phyloP scores from a whole-genome alignment of 768 basidiomycete species.

The Podaxis pistillaris region DNA sequence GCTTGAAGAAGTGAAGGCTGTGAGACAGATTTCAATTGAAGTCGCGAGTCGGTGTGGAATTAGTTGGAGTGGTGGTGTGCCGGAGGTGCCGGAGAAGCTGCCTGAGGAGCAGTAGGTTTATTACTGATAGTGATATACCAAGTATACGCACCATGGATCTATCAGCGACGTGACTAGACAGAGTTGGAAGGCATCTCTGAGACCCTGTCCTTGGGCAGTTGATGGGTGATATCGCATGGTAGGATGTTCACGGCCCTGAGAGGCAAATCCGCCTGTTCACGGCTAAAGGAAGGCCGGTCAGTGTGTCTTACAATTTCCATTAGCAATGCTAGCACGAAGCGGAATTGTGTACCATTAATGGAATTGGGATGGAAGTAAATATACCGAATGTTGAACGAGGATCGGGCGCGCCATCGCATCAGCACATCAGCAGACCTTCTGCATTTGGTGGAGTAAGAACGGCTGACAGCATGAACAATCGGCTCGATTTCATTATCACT shows the following conservation, averaged over 20 bases:
- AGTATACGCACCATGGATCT: background rate
- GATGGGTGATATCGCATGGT: background rate
- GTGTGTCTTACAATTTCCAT: background rate
- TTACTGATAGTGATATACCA: background rate
- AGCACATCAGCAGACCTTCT: too few relatives aligned
- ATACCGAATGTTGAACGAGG: too few relatives aligned
- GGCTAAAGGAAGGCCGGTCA: background rate
- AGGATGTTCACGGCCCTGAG: too few relatives aligned
- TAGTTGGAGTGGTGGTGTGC: slow-evolving; percentile 51
- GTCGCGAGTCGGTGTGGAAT: slow-evolving; percentile 48
- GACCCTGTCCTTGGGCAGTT: background rate
- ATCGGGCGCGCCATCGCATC: too few relatives aligned
- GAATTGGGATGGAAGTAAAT: too few relatives aligned
- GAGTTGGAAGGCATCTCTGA: too few relatives aligned
- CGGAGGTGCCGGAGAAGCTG: slow-evolving; percentile 34
- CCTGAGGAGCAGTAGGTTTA: background rate
- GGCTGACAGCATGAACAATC: too few relatives aligned
- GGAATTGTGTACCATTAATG: too few relatives aligned
- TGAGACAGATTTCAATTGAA: slow-evolving; percentile 53
- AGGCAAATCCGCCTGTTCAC: background rate
- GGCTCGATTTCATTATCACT: too few relatives aligned
- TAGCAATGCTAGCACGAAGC: background rate
- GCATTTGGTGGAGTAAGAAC: too few relatives aligned
- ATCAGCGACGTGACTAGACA: too few relatives aligned
- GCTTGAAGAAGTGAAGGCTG: slow-evolving; percentile 48